Evolutionary conservation across 495 filamentous ascomycete genomes (phyloP).

Genomic region (Aeminium ludgeri): DNA sequence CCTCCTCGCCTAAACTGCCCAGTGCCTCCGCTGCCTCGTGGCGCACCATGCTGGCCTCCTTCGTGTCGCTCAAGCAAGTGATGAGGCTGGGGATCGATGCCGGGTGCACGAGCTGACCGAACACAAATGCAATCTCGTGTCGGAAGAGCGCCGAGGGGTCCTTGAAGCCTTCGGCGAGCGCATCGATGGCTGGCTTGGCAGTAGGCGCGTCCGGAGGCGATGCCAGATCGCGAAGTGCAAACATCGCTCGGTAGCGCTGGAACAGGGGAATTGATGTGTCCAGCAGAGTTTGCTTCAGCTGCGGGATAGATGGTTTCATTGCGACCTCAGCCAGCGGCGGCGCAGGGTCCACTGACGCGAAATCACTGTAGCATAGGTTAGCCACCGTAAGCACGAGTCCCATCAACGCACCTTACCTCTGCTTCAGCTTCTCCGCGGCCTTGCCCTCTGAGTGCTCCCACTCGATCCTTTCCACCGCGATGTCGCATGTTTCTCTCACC

Average conservation of each 20-base stretch:
- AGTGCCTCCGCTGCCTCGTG: constrained; percentile 96
- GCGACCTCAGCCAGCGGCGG: constrained; percentile 58
- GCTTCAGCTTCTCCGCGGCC: constrained; percentile 54
- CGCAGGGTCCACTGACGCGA: constrained; percentile 88
- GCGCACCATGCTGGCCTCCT: constrained; percentile 87
- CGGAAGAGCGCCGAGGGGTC: constrained; percentile 89
- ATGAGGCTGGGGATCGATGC: constrained; percentile 86
- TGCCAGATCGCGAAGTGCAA: constrained; percentile 79
- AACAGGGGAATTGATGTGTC: constrained; percentile 70
- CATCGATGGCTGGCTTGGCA: constrained; percentile 63
- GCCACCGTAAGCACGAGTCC: constrained; percentile 32
- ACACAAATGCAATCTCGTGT: constrained; percentile 96
- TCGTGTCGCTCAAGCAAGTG: constrained; percentile 53
- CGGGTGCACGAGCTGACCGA: constrained; percentile 87
- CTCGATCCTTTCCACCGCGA: constrained; percentile 82
- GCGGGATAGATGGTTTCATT: constrained; percentile 43
- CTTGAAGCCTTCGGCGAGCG: constrained; percentile 69
- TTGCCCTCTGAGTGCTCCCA: constrained; percentile 70
- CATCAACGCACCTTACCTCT: constrained; percentile 24
- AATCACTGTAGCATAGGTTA: constrained; percentile 43
- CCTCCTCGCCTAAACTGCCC: constrained; percentile 85
- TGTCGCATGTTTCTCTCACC: constrained; percentile 90
- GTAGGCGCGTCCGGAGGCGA: constrained; percentile 83
- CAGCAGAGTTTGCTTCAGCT: constrained; percentile 58
- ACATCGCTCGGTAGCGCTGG: constrained; percentile 93